Conservation (phyloP, 2,329 filamentous ascomycete species). For the Verticillium zaregamsianum region DNA sequence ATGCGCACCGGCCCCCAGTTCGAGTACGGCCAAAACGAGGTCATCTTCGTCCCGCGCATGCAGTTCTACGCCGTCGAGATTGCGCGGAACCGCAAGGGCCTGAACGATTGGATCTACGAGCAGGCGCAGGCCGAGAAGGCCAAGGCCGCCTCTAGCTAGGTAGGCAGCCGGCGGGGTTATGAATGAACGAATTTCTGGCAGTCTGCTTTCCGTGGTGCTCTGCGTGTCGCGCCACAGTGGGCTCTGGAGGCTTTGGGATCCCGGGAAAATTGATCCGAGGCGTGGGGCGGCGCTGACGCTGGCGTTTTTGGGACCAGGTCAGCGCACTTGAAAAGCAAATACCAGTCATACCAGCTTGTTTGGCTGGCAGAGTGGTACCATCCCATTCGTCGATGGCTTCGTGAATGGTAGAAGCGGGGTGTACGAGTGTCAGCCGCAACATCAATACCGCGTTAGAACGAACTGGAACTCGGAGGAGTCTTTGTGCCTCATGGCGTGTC, state of each 20-base stretch:
- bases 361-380: neutral
- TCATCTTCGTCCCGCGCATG: slow-evolving; percentile 71
- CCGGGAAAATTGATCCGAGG: neutral
- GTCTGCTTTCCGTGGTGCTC: neutral
- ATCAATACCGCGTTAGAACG: neutral
- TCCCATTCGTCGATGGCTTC: neutral
- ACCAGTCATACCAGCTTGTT: too few relatives aligned
- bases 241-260: too few relatives aligned
- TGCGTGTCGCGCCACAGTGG: too few relatives aligned
- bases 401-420: neutral
- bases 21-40: slow-evolving; percentile 85
- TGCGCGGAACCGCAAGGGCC: slow-evolving; percentile 71
- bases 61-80: slow-evolving; percentile 54
- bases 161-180: neutral
- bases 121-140: slow-evolving; percentile 62
- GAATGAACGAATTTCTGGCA: neutral
- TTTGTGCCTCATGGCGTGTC: neutral
- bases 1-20: slow-evolving; percentile 70
- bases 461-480: neutral
- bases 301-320: neutral
- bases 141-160: neutral
- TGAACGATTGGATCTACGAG: slow-evolving; percentile 98
- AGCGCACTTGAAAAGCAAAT: neutral
- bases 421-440: neutral
- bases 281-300: neutral